Conservation (phyloP, 192 early-diverging fungal species). For the Borealophlyctis nickersoniae region DNA sequence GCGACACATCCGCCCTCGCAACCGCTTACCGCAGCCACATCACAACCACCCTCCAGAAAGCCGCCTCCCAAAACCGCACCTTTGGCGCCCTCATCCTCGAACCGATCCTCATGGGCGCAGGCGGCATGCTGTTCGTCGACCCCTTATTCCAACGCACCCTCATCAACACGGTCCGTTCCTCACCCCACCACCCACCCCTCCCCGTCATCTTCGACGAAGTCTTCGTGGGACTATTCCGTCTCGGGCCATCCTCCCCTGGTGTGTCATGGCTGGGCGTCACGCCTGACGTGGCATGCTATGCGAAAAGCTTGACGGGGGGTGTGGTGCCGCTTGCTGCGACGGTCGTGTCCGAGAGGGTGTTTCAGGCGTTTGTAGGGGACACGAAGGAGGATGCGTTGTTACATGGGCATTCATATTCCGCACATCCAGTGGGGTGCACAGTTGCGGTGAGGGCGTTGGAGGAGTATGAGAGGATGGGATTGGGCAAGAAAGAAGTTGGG, state of each 20-base stretch:
- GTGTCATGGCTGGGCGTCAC: conserved; percentile 55
- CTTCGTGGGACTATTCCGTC: conserved; percentile 69
- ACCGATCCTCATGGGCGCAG: conserved; percentile 77
- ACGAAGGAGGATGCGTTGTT: conserved; percentile 67
- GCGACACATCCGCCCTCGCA: conserved; percentile 9
- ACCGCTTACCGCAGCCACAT: conserved; percentile 22
- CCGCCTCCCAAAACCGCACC: background rate
- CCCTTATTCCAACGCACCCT: conserved; percentile 72
- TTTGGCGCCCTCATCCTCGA: conserved; percentile 67
- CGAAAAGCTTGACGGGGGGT: conserved; percentile 76
- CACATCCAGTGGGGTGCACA: conserved; percentile 74
- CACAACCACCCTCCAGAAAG: background rate
- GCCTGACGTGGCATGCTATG: conserved; percentile 75
- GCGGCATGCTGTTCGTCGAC: conserved; percentile 80
- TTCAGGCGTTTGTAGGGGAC: conserved; percentile 60
- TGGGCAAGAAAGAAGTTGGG: conserved; percentile 3
- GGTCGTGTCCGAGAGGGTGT: conserved; percentile 60
- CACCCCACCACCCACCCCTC: conserved; percentile 17
- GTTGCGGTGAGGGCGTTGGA: conserved; percentile 61
- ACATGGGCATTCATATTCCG: conserved; percentile 83
- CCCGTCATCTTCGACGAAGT: conserved; percentile 84
- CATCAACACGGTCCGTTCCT: conserved; percentile 32
- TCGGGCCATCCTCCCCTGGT: conserved; percentile 45
- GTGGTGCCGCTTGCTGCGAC: conserved; percentile 69
- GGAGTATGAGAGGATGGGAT: conserved; percentile 37